These are phyloP conservation scores for Trematosphaeria pertusa DNA, from an alignment of 2,329 filamentous ascomycete species.

Conservation along the genomic window DNA sequence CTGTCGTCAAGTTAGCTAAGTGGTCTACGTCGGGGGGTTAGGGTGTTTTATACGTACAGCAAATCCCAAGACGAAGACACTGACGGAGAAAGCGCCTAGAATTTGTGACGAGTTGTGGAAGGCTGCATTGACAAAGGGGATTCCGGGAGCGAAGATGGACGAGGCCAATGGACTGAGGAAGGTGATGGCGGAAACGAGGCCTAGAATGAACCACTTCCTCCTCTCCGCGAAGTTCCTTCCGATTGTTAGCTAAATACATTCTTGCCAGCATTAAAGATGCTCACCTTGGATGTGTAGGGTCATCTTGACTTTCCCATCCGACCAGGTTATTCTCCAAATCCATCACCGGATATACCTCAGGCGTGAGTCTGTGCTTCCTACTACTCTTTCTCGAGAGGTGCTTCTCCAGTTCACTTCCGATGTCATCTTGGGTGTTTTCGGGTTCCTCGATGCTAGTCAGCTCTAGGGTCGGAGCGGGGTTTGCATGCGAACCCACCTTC, in stretches of 20 bases:
- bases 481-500: constrained; percentile 14
- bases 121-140: constrained; percentile 36
- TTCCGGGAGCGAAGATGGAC: constrained; percentile 45
- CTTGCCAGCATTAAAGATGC: no score
- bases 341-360: constrained; percentile 38
- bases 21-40: not conserved
- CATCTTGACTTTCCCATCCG: constrained; percentile 45
- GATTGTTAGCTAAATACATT: no score
- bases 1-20: constrained; percentile 6
- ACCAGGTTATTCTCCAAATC: constrained; percentile 44
- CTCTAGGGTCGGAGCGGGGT: not conserved
- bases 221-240: constrained; percentile 37
- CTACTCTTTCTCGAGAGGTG: constrained; percentile 41
- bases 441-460: constrained; percentile 16
- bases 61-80: constrained; percentile 46
- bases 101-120: constrained; percentile 42
- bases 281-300: constrained; percentile 39
- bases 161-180: constrained; percentile 45
- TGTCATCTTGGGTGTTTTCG: constrained; percentile 19
- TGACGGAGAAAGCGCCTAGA: constrained; percentile 41
- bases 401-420: constrained; percentile 36
- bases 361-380: constrained; percentile 31
- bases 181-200: constrained; percentile 39
- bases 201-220: constrained; percentile 37
- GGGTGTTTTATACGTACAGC: constrained; percentile 20